phyloP scores from a whole-genome alignment of 169 alveolate species.

The Sarcocystis neurona region DNA sequence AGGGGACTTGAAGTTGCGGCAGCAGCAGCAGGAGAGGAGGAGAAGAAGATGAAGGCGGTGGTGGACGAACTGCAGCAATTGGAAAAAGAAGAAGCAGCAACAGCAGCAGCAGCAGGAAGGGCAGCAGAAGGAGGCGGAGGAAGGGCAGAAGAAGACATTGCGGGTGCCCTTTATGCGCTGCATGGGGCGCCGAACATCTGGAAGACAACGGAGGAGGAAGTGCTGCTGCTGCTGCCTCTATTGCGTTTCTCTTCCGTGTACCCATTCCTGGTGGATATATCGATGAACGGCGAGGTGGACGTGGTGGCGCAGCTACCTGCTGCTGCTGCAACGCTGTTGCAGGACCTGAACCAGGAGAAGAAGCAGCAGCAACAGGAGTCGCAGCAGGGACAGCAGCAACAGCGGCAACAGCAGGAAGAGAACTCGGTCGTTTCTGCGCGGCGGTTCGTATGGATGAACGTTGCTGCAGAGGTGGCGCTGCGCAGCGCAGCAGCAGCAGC shows the following conservation, averaged over 20 bases:
- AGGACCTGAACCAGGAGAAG: conserved; percentile 14
- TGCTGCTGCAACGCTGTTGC: neutral
- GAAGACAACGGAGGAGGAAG: conserved; percentile 26
- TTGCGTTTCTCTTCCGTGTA: conserved; percentile 19
- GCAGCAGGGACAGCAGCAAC: conserved; percentile 34
- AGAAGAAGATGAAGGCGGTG: neutral
- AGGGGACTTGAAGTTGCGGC: neutral
- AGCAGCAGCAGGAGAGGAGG: neutral
- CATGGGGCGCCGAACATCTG: neutral
- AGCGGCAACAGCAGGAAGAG: conserved; percentile 22
- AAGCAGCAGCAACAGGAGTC: conserved; percentile 24
- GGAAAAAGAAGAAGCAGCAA: neutral
- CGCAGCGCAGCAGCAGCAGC: neutral
- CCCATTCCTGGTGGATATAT: conserved; percentile 37
- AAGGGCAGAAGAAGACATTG: neutral
- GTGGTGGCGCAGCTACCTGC: conserved; percentile 27
- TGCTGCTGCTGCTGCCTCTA: neutral
- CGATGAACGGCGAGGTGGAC: conserved; percentile 36
- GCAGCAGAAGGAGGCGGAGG: neutral
- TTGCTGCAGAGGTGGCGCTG: neutral
- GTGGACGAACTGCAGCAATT: neutral
- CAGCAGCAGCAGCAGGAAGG: neutral
- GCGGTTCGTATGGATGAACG: neutral
- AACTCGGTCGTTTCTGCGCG: neutral
- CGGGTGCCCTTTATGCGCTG: neutral